These are phyloP conservation scores for Papiliotrema laurentii DNA, from an alignment of 1,284 basidiomycete species.

Conservation along the genomic window DNA sequence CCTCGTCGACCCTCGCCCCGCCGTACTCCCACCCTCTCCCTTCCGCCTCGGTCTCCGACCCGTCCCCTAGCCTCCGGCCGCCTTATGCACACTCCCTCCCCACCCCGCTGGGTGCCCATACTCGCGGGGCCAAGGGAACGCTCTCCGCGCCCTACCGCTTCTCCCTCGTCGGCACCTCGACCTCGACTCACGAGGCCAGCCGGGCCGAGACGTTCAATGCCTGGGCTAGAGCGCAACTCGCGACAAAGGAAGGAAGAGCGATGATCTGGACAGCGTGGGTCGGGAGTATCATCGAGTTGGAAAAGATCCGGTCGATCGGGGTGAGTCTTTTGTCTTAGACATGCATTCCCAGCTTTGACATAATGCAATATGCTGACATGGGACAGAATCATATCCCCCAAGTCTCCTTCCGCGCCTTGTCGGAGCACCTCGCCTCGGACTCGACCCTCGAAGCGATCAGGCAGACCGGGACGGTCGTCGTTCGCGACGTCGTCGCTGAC, in stretches of 20 bases:
- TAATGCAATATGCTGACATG: not conserved
- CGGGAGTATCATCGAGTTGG: conserved; percentile 8
- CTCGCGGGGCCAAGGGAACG: not conserved
- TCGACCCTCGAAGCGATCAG: conserved; percentile 17
- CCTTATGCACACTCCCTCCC: conserved; percentile 17
- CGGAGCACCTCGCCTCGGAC: conserved; percentile 15
- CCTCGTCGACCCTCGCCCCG: conserved; percentile 2
- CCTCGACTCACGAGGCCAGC: not conserved
- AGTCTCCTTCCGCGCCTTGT: conserved; percentile 30
- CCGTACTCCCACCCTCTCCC: conserved; percentile 17
- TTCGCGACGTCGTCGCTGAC: conserved; percentile 41
- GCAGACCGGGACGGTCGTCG: conserved; percentile 25
- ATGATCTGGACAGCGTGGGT: conserved; percentile 11
- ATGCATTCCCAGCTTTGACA: not conserved
- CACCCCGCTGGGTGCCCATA: not conserved
- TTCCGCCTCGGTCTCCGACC: conserved; percentile 3
- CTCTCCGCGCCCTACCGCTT: conserved; percentile 3
- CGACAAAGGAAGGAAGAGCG: conserved; percentile 9
- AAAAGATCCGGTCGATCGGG: conserved; percentile 9
- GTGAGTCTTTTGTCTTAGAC: conserved; percentile 12
- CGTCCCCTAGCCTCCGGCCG: conserved; percentile 14
- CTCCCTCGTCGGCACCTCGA: not conserved
- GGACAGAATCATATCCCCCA: conserved; percentile 19
- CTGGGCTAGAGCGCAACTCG: conserved; percentile 15
- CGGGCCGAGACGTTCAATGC: conserved; percentile 4